Evolutionary conservation across 495 filamentous ascomycete species (phyloP).

Genomic region (Glonium stellatum): DNA sequence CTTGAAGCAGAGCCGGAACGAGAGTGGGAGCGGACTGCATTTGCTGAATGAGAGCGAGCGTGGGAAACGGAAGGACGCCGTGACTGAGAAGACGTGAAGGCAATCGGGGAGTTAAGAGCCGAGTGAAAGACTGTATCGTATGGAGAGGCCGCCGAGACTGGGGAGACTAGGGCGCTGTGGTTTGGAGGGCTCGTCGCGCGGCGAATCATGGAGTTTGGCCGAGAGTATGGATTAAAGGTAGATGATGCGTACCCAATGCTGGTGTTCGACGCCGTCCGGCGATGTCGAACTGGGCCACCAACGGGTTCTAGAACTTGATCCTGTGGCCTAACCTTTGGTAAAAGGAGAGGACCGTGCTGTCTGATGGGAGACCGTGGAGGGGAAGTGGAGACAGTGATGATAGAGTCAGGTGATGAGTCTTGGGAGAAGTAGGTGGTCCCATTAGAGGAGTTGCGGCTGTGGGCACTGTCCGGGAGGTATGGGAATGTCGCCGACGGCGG

Average conservation of each 20-base stretch:
- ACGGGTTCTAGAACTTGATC: conserved; percentile 65
- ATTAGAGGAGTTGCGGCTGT: conserved; percentile 43
- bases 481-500: conserved; percentile 29
- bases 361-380: conserved; percentile 64
- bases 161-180: conserved; percentile 48
- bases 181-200: conserved; percentile 61
- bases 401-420: conserved; percentile 73
- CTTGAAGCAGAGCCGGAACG: conserved; percentile 52
- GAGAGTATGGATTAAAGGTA: conserved; percentile 41
- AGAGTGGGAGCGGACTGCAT: conserved; percentile 40
- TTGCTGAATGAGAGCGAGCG: conserved; percentile 53
- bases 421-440: conserved; percentile 52
- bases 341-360: conserved; percentile 70
- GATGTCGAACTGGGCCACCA: conserved; percentile 43
- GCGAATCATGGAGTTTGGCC: conserved; percentile 39
- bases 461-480: conserved; percentile 27
- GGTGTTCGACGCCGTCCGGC: conserved; percentile 51
- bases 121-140: conserved; percentile 38
- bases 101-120: conserved; percentile 60
- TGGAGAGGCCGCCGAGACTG: conserved; percentile 42
- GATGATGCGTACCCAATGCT: conserved; percentile 41
- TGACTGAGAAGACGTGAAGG: conserved; percentile 46
- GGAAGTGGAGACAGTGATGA: conserved; percentile 64
- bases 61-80: conserved; percentile 40
- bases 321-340: conserved; percentile 81